Evolutionary conservation across 257 asterid genomes (phyloP), one percentile per base, ranked within the genome.

Genomic region (Agastache rugosa): DNA sequence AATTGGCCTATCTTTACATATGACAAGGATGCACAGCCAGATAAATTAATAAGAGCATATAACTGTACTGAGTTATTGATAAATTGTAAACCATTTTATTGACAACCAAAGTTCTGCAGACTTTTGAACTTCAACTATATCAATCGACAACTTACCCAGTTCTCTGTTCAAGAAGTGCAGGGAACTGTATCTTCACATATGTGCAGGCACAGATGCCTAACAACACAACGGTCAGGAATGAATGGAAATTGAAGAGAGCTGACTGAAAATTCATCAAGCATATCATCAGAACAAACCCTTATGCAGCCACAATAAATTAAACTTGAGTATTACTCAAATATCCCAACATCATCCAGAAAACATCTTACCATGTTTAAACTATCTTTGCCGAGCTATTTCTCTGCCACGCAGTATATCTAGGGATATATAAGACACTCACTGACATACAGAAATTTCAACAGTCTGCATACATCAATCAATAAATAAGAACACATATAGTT

Each of bases 131-230:
- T 54, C 39, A 11, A 61, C 60, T 14, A 14, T 35, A 73, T 29
- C 15, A 42, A 61, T 14, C 11, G 0, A 8, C 16, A 70, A 67
- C 86, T 82, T 83, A 93, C 96, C 98, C 98, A 63, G 98, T 89
- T 79, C 92, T 88, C 44, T 87, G 96, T 81, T 93, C 96, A 60
- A 89, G 96, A 80, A 93, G 96, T 25, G 96, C 97, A 39, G 97
- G 89, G 79, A 91, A 93, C 60, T 93, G 96, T 76, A 91, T 84
- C 92, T 93, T 91, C 80, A 93, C 87, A 75, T 80, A 91, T 25
- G 98, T 88, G 88, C 98, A 93, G 61, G 96, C 89, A 86, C 97
- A 93, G 56, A 93, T 88, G 75, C 97, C 98, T 45, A 93, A 83
- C 82, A 88, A 78, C 80, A 91, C 97, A 14, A 91, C 97, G 5